These are phyloP conservation scores for Trypanosoma grayi DNA, from an alignment of 208 protist genomes.

Conservation along the genomic window DNA sequence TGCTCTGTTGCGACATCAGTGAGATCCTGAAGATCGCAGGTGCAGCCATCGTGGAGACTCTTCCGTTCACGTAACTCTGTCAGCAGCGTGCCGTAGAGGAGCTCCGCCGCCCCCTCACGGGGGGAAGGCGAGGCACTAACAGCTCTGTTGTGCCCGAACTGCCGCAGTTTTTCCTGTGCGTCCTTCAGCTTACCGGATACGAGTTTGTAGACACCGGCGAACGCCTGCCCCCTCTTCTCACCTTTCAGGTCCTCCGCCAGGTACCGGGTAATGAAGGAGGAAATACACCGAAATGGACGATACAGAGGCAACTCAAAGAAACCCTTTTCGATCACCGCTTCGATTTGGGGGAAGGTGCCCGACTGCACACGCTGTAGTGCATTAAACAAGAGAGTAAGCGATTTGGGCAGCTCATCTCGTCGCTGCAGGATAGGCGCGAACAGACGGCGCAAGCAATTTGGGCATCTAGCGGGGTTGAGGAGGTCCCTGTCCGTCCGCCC, in stretches of 20 bases:
- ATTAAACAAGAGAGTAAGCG: conserved; percentile 46
- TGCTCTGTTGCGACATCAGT: conserved; percentile 2
- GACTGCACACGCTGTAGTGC: conserved; percentile 50
- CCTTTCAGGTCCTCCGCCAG: conserved; percentile 13
- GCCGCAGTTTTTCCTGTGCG: conserved; percentile 16
- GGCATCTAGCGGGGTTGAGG: conserved; percentile 44
- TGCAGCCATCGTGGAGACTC: conserved; percentile 22
- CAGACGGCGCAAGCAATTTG: conserved; percentile 59
- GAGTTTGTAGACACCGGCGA: conserved; percentile 14
- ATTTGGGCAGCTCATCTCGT: conserved; percentile 44
- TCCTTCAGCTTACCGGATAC: neutral
- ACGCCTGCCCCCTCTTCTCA: neutral
- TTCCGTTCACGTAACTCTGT: conserved; percentile 46
- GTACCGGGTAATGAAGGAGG: conserved; percentile 37
- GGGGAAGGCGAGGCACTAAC: neutral
- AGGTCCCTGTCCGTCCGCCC: conserved; percentile 37
- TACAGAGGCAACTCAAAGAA: conserved; percentile 64
- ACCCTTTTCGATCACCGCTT: conserved; percentile 32
- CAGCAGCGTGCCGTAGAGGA: conserved; percentile 62
- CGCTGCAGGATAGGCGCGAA: conserved; percentile 59
- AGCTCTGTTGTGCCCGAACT: neutral
- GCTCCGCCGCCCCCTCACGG: conserved; percentile 26
- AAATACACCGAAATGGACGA: conserved; percentile 46
- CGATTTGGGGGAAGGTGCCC: conserved; percentile 38
- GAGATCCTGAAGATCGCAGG: conserved; percentile 16